Evolutionary conservation across 495 filamentous ascomycete species (phyloP).

Genomic region (Haplographium delicatum): DNA sequence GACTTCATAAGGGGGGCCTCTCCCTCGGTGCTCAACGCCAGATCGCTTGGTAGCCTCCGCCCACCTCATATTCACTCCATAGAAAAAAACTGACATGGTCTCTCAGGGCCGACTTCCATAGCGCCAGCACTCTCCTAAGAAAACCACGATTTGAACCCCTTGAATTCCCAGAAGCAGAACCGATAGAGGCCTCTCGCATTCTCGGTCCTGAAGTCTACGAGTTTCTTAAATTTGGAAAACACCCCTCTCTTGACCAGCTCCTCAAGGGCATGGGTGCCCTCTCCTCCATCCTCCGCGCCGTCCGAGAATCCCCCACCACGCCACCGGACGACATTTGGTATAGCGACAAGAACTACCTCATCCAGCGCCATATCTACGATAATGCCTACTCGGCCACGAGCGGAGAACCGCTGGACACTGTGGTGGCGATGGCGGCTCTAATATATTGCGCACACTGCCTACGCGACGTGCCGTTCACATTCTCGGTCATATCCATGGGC

Average conservation of each 20-base stretch:
- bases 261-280: not conserved
- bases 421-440: constrained; percentile 5
- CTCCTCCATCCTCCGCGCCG: not conserved
- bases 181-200: not conserved
- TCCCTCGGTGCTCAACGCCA: constrained; percentile 9
- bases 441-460: constrained; percentile 6
- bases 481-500: not conserved
- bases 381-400: not conserved
- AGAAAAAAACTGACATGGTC: not conserved
- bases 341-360: constrained; percentile 10
- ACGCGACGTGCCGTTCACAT: constrained; percentile 8
- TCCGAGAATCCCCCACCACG: not conserved
- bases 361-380: constrained; percentile 12
- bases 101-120: constrained; percentile 9
- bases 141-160: constrained; percentile 14
- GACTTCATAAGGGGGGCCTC: constrained; percentile 7
- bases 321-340: constrained; percentile 18
- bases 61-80: too few relatives aligned
- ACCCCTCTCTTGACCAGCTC: not conserved
- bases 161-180: not conserved
- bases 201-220: too few relatives aligned
- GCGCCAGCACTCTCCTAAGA: constrained; percentile 1
- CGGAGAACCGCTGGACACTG: not conserved
- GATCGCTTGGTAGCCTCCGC: constrained; percentile 15
- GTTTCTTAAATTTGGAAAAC: too few relatives aligned